phyloP scores from a whole-genome alignment of 1,284 basidiomycete genomes.

The Leccinum subrobustum region DNA sequence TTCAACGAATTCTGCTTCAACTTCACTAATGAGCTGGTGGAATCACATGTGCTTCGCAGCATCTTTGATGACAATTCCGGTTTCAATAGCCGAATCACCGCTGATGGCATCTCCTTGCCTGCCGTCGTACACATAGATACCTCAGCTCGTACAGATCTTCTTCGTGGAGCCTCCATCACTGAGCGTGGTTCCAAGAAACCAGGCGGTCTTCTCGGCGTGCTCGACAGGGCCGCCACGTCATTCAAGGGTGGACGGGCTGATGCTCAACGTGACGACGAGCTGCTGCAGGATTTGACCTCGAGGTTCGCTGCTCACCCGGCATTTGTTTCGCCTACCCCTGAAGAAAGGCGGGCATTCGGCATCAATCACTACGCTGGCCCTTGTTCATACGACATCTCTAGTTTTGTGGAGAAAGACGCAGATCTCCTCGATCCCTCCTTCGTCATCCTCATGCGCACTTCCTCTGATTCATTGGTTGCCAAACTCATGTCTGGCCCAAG shows the following conservation, averaged over 20 bases:
- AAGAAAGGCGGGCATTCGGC: slow-evolving; percentile 62
- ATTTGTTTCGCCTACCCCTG: slow-evolving; percentile 53
- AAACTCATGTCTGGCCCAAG: slow-evolving; percentile 89
- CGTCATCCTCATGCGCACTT: slow-evolving; percentile 75
- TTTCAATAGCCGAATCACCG: slow-evolving; percentile 58
- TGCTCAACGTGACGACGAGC: slow-evolving; percentile 70
- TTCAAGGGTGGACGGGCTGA: slow-evolving; percentile 75
- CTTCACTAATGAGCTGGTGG: slow-evolving; percentile 81
- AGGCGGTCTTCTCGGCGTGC: slow-evolving; percentile 75
- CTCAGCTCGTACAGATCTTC: slow-evolving; percentile 76
- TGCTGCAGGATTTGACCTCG: slow-evolving; percentile 72
- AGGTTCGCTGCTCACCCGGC: slow-evolving; percentile 76
- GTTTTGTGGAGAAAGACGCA: slow-evolving; percentile 81
- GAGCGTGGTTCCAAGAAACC: slow-evolving; percentile 72
- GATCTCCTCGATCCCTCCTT: slow-evolving; percentile 87
- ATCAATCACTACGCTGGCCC: slow-evolving; percentile 87
- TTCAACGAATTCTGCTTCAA: slow-evolving; percentile 91
- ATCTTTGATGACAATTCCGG: slow-evolving; percentile 75
- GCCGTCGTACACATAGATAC: slow-evolving; percentile 75
- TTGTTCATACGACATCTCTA: slow-evolving; percentile 72
- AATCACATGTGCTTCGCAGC: slow-evolving; percentile 74
- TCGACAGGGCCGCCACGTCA: slow-evolving; percentile 71
- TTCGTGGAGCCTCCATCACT: slow-evolving; percentile 71
- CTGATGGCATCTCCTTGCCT: slow-evolving; percentile 74
- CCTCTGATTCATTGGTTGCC: slow-evolving; percentile 73